Evolutionary conservation across 495 filamentous ascomycete species (phyloP), one percentile per base, ranked within the genome.

Genomic region (Xylaria palmicola): DNA sequence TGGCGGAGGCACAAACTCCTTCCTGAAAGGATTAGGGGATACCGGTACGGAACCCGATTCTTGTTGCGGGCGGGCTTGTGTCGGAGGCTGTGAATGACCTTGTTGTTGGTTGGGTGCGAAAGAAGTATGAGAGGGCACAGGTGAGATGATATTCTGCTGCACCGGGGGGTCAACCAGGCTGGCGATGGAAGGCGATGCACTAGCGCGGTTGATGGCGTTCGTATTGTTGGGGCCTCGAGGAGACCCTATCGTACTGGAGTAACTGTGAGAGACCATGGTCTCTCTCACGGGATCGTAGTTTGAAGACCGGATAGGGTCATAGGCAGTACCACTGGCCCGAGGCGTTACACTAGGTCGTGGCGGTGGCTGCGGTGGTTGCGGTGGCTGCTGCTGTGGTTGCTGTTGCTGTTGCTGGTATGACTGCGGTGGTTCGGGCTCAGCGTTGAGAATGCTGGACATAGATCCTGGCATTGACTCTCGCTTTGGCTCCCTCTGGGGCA

Each of bases 131-230:
- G 77, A 69, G 6, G 79, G 72, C 26, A 75, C 69, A 20, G 77
- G 77, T 2, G 83, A 81, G 22, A 79, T 73, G 34, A 78, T 72
- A 51, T 76, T 73, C 56, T 74, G 70, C 56, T 74, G 70, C 10
- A 70, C 72, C 10, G 89, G 85, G 7, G 90, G 90, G 62, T 97
- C 92, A 40, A 96, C 92, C 36, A 96, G 81, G 71, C 90, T 94
- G 19, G 91, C 86, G 62, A 97, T 96, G 0, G 92, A 91, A 7
- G 92, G 91, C 24, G 92, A 96, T 19, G 90, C 89, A 70, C 90
- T 94, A 17, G 91, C 90, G 51, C 89, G 85, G 68, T 85, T 88
- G 40, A 75, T 72, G 57, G 68, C 66, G 37, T 54, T 75, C 55
- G 60, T 78, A 53, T 75, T 79, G 62, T 71, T 57, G 15, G 79